Evolutionary conservation across 768 basidiomycete species (phyloP).

Genomic region (Rhodotorula toruloides): DNA sequence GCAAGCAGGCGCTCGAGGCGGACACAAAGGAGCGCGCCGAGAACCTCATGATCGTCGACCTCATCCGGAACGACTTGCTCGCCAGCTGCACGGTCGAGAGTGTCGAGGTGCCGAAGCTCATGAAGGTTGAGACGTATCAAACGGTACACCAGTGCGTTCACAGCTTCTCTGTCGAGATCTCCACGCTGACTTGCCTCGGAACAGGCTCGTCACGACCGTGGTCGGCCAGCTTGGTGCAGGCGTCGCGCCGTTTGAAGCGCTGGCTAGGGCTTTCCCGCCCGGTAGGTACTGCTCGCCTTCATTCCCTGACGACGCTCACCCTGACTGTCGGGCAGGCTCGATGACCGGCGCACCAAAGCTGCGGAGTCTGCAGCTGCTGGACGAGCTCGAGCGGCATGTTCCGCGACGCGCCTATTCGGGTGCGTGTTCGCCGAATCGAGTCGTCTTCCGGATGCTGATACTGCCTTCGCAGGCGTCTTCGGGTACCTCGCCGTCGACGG

Average conservation of each 20-base stretch:
- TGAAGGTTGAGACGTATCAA: conserved; percentile 81
- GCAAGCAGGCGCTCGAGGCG: conserved; percentile 54
- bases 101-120: conserved; percentile 78
- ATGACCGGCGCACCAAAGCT: conserved; percentile 99
- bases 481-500: conserved; percentile 90
- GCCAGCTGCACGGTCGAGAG: conserved; percentile 67
- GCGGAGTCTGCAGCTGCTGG: conserved; percentile 82
- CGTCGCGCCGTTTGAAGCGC: conserved; percentile 53
- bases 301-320: no score
- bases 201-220: conserved; percentile 76
- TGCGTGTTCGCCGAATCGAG: conserved; percentile 2
- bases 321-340: conserved; percentile 56
- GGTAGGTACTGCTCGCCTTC: conserved; percentile 51
- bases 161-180: not conserved
- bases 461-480: conserved; percentile 59
- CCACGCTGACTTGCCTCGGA: not conserved
- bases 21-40: conserved; percentile 84
- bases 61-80: conserved; percentile 87
- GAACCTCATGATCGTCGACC: conserved; percentile 96
- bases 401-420: conserved; percentile 70
- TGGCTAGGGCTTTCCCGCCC: conserved; percentile 62
- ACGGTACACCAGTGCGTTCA: conserved; percentile 69
- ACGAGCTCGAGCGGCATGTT: conserved; percentile 64
- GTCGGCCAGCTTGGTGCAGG: conserved; percentile 75
- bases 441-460: not conserved